Evolutionary conservation across 2,329 filamentous ascomycete genomes (phyloP), one percentile per base, ranked within the genome.

Genomic region (Ophiostoma sp.): DNA sequence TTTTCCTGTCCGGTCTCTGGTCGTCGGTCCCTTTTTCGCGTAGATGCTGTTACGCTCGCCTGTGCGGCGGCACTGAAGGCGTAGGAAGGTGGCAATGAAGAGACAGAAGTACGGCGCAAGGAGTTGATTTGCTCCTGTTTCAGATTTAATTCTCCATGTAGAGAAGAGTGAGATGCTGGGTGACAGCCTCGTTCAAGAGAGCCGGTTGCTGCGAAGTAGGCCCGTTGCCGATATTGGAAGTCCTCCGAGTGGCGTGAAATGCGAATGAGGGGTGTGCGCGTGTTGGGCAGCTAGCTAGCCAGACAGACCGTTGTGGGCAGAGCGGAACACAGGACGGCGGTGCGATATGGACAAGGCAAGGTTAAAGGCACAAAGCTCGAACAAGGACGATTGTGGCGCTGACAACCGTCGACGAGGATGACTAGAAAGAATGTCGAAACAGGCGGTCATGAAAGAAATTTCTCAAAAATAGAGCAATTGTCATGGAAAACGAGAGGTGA

Each of bases 271-370:
- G 64, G 42, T 42, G 59, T 33, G 36, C 61, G 36, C 36, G 61
- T 28, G 36, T 28, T 66, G 61, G 36, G 61, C 61, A 45, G 36
- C 36, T 66, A 66, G 36, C n/a, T n/a, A n/a, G n/a, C n/a, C n/a
- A n/a, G n/a, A 3, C n/a, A 39, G 39, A 28, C n/a, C n/a, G 33
- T 45, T 28, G 22, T 28, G n/a, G 12, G n/a, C 36, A 45, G 61
- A 25, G 22, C 22, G 61, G 22, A 28, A 66, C 57, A 45, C 45
- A 66, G 61, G 36, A 28, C 39, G 11, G 36, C 33, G 36, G 61
- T n/a, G 33, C 11, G 61, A 42, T 64, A 22, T 28, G n/a, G 45
- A 28, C n/a, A 39, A 66, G 22, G 12, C 36, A 45, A 45, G 25
- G 1, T 12, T n/a, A 28, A 45, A 45, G 12, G 33, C 42, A 66